A percentile compares a stretch with the other conserved stretches of the same genome.
Conservation (phyloP, 2,329 filamentous ascomycete species). For the Thielaviopsis euricoi region DNA sequence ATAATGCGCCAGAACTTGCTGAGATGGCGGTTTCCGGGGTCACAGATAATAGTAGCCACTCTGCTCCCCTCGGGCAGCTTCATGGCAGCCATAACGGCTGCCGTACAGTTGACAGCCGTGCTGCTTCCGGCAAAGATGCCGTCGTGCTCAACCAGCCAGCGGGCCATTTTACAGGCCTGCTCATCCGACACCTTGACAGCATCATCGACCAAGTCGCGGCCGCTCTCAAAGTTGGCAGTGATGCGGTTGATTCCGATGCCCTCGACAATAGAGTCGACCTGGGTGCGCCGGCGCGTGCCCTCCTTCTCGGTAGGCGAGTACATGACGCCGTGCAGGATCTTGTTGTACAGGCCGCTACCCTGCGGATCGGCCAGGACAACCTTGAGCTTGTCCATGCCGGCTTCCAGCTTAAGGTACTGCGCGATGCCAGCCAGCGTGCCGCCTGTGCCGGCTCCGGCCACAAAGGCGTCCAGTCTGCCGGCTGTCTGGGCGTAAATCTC, state of each 20-base stretch:
- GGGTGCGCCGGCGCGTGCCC: constrained; percentile 72
- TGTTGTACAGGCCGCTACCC: constrained; percentile 85
- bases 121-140: constrained; percentile 90
- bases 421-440: constrained; percentile 85
- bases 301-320: constrained; percentile 79
- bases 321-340: constrained; percentile 87
- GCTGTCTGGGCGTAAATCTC: constrained; percentile 72
- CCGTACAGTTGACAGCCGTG: constrained; percentile 90
- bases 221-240: constrained; percentile 85
- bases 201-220: constrained; percentile 73
- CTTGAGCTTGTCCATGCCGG: constrained; percentile 39
- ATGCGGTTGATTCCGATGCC: constrained; percentile 89
- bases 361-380: constrained; percentile 86
- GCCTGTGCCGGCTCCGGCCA: constrained; percentile 85
- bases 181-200: constrained; percentile 76
- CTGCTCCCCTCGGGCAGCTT: constrained; percentile 42
- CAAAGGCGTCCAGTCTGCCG: constrained; percentile 67
- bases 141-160: constrained; percentile 89
- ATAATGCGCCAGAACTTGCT: constrained; percentile 74
- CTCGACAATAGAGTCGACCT: constrained; percentile 93
- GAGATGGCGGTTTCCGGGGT: constrained; percentile 65
- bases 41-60: constrained; percentile 73
- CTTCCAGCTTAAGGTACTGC: constrained; percentile 59
- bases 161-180: constrained; percentile 85
- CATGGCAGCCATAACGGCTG: constrained; percentile 53